phyloP scores from a whole-genome alignment of 2,329 filamentous ascomycete species.

The Penicillium aurantiogriseum region DNA sequence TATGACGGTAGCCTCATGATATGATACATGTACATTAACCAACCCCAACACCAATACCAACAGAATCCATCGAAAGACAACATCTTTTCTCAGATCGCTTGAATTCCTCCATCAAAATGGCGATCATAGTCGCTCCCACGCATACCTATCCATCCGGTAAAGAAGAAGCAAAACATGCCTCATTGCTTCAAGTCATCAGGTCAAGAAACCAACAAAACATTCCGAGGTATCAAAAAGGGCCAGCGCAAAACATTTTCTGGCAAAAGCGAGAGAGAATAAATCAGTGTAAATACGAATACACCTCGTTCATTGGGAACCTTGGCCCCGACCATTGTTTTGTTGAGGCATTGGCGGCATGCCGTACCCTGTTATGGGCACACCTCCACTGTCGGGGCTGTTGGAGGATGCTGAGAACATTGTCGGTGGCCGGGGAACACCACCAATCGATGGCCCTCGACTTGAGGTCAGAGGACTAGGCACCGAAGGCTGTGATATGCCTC shows the following conservation, averaged over 20 bases:
- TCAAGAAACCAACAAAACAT: not conserved
- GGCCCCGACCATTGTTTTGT: conserved; percentile 11
- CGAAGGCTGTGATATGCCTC: conserved; percentile 18
- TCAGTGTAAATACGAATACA: not conserved
- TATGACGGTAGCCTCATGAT: not conserved
- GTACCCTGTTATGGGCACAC: conserved; percentile 16
- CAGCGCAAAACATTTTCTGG: not conserved
- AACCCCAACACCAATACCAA: not conserved
- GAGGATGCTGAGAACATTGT: conserved; percentile 18
- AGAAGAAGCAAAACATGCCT: not conserved
- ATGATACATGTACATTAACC: conserved; percentile 4
- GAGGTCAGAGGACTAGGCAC: conserved; percentile 24
- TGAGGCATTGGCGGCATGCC: conserved; percentile 13
- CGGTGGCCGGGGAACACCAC: conserved; percentile 13
- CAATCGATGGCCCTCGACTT: conserved; percentile 19
- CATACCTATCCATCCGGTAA: not conserved
- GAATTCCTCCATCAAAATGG: not conserved
- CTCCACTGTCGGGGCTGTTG: conserved; percentile 15
- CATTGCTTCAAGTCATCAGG: not conserved
- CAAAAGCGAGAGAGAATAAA: not conserved
- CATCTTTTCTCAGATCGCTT: not conserved
- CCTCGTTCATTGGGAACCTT: conserved; percentile 10
- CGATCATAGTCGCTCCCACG: not conserved
- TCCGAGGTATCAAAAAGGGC: not conserved
- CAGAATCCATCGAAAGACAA: not conserved